Base-by-base conservation (phyloP, 345 rosid species). In the Geranium rotundifolium region DNA sequence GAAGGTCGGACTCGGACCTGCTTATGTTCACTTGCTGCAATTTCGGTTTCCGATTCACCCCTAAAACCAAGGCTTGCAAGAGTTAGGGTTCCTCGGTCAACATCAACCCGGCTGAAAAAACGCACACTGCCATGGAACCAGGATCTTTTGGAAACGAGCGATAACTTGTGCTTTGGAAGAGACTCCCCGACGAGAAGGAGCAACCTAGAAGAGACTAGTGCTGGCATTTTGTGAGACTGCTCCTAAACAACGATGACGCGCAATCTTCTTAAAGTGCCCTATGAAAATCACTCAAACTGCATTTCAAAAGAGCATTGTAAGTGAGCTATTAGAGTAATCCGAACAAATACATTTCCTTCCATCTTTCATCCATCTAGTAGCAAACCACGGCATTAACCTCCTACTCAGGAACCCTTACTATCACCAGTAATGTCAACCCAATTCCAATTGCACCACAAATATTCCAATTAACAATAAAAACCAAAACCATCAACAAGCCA, bases 1-100 rank as follows among this genome's bases (percentile, higher is more conserved):
- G 70, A 65, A 61, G 65, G 29, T 5, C 37, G 27, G 27, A 23
- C 46, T n/a, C 52, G 55, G 27, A 2, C 27, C 15, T 34, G 17
- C 62, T 74, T 80, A 27, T 63, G 54, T 73, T 76, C 72, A 61
- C 29, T 69, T 6, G 41, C 67, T 63, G 69, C 27, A 61, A 69
- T 56, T 1, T n/a, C 27, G 30, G 69, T 67, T 41, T 68, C 76
- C 41, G 71, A 69, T 57, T 72, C 80, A 41, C 62, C 70, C 70
- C 67, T 79, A 58, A 72, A 73, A 19, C 79, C 89, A 64, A 85
- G 77, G 78, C 85, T 87, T 52, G 85, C 78, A 59, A 92, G 84
- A 66, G 80, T 79, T 18, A 90, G 86, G 66, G 90, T 71, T 3
- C 78, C 91, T 39, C 65, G 65, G 59, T 64, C 80, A 66, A 31